Evolutionary conservation across 2,329 filamentous ascomycete genomes (phyloP), one percentile per base, ranked within the genome.

Genomic region (Cyphellophora europaea): DNA sequence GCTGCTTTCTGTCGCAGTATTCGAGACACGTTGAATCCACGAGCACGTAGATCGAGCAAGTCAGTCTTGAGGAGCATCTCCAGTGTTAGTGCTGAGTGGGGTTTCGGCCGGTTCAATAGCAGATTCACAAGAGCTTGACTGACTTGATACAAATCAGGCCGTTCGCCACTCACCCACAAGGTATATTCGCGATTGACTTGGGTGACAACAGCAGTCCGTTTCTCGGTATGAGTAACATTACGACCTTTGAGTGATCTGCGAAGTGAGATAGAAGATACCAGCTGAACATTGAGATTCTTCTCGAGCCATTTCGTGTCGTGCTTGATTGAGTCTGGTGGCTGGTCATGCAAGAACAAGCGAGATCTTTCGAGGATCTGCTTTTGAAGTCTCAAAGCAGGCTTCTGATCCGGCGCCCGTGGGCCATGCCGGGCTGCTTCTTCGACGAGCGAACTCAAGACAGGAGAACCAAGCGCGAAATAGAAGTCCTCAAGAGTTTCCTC

Each of bases 11-110:
- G 81, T 23, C 85, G 77, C 14, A 98, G 69, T 43, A 98, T 96
- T 32, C 91, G 81, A 52, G 95, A 86, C 25, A 98, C 91, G 48
- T 98, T 96, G 66, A 95, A 96, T 2, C 91, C 91, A 44, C 91
- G 85, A 41, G 79, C 77, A 49, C 85, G 79, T 27, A 98, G 64
- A 33, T 88, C 79, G 30, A 82, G 73, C 15, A 98, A 68, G 48
- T 89, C 85, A 6, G 91, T 78, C 38, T 83, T 89, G 23, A 98
- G 65, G 43, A 98, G 81, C 35, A 86, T 88, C 59, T 96, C 91
- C 37, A 98, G 77, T 35, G 91, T 89, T 37, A 95, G 72, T 36
- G 85, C 86, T 2, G 89, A 87, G 53, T 93, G 83, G 50, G 93
- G 83, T 45, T 84, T 89, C 5, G 89, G 87, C 14, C 86, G 75